Conservation (phyloP, 2,329 filamentous ascomycete genomes). For the Colletotrichum limetticola region DNA sequence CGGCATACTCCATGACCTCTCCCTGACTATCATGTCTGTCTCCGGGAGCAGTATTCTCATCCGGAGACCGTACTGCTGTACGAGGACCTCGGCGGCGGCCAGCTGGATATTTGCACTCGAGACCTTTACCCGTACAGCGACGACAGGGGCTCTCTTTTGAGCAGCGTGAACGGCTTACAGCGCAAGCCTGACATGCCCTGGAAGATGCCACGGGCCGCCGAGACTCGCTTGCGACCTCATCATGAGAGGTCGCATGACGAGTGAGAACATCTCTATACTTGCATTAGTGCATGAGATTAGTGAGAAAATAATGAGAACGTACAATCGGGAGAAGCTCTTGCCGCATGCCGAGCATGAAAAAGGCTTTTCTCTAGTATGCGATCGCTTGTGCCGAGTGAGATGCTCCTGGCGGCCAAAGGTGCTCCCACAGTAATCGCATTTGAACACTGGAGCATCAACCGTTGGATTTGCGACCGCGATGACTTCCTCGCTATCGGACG, state of each 20-base stretch:
- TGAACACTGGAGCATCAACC: not conserved
- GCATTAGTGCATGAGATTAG: not conserved
- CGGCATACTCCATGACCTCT: too few species aligned
- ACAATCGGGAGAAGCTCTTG: conserved; percentile 28
- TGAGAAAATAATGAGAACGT: not conserved
- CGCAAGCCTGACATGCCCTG: conserved; percentile 33
- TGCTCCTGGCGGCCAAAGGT: conserved; percentile 28
- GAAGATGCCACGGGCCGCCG: not conserved
- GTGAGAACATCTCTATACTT: conserved; percentile 20
- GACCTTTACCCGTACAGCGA: conserved; percentile 12
- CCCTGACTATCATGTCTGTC: too few species aligned
- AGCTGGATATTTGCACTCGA: conserved; percentile 32
- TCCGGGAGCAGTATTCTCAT: not conserved
- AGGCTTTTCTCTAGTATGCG: conserved; percentile 29
- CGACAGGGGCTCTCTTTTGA: conserved; percentile 25
- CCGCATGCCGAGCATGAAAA: conserved; percentile 16
- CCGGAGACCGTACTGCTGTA: not conserved
- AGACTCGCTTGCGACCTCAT: not conserved
- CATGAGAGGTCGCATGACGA: conserved; percentile 19
- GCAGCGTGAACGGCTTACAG: conserved; percentile 28
- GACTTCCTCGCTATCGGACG: not conserved
- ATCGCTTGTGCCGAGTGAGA: conserved; percentile 18
- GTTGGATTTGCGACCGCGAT: not conserved
- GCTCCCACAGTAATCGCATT: conserved; percentile 20
- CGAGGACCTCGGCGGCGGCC: conserved; percentile 6